Base-by-base conservation (phyloP, 129 eudicot species). In the Gnaphalium uliginosum region DNA sequence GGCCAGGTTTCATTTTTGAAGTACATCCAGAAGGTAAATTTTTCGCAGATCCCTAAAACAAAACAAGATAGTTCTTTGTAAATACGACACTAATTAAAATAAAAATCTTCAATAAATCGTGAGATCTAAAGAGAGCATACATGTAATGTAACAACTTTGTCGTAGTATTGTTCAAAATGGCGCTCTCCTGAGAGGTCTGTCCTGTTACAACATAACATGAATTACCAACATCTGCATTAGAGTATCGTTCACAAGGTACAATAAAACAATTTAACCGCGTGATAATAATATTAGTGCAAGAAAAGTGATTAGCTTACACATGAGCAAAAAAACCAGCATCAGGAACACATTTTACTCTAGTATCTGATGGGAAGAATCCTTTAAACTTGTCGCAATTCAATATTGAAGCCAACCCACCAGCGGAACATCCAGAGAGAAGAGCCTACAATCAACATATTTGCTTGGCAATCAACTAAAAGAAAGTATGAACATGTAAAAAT, bases 281-380 rank as follows among this genome's bases (percentile, higher is more conserved):
- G 8, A 33, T 4, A 33, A 33, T 33, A 50, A 50, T 50, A 18
- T 21, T 58, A 58, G 26, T 9, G 14, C 5, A 8, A 22, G 27
- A 58, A 58, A 58, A 22, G 4, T 22, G 64, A 56, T 9, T 9
- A 4, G 10, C 87, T 83, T 76, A 83, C 87, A 66, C 78, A 19
- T 75, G 82, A 66, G 74, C 75, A 48, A 84, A 84, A 43, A 76
- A 84, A 58, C 84, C 87, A 1, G 77, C 87, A 37, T 84, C 87
- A 6, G 87, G 39, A 5, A 81, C 79, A 54, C 87, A 84, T 76
- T 84, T 84, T n/a, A 84, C 87, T 54, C 30, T 67, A 18, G 78
- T 73, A 26, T 39, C 54, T 21, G 70, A 14, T 18, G 82, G 59
- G 25, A 84, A 73, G n/a, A 35, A 56, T 50, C 65, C 69, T 13